Conservation (phyloP, 1,139 yeast species). For the Protomyces inouyei region DNA sequence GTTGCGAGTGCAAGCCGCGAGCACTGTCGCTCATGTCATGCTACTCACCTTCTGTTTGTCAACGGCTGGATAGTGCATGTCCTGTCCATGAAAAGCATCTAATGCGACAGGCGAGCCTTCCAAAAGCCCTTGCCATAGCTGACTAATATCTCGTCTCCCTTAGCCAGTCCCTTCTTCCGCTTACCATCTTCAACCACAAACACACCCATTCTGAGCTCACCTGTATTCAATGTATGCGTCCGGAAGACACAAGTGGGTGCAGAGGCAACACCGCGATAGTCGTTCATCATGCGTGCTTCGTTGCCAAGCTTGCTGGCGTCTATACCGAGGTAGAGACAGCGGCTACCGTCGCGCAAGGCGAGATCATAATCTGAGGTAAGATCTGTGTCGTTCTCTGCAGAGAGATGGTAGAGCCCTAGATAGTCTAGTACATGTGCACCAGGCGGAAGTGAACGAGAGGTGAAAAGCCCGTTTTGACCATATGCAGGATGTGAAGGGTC, state of each 20-base stretch:
- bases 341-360: constrained; percentile 32
- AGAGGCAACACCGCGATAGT: constrained; percentile 36
- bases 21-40: too few species aligned
- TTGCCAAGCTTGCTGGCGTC: constrained; percentile 36
- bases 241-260: constrained; percentile 36
- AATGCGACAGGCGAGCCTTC: not conserved
- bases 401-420: constrained; percentile 36
- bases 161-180: constrained; percentile 7
- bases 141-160: constrained; percentile 10
- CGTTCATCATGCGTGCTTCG: constrained; percentile 38
- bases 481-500: constrained; percentile 36
- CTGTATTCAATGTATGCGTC: constrained; percentile 33
- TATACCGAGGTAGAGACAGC: constrained; percentile 33
- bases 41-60: too few species aligned
- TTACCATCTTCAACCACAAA: not conserved
- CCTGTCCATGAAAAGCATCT: too few species aligned
- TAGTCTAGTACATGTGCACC: constrained; percentile 36
- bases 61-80: too few species aligned
- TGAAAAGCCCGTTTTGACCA: constrained; percentile 37
- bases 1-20: too few species aligned
- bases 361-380: constrained; percentile 36
- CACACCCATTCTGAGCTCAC: constrained; percentile 30
- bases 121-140: constrained; percentile 24
- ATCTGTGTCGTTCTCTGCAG: constrained; percentile 33
- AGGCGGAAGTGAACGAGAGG: constrained; percentile 34